Percentiles rank a stretch among this genome's conserved stretches.
Conservation (phyloP, 2,329 filamentous ascomycete genomes). For the Colletotrichum sp. region DNA sequence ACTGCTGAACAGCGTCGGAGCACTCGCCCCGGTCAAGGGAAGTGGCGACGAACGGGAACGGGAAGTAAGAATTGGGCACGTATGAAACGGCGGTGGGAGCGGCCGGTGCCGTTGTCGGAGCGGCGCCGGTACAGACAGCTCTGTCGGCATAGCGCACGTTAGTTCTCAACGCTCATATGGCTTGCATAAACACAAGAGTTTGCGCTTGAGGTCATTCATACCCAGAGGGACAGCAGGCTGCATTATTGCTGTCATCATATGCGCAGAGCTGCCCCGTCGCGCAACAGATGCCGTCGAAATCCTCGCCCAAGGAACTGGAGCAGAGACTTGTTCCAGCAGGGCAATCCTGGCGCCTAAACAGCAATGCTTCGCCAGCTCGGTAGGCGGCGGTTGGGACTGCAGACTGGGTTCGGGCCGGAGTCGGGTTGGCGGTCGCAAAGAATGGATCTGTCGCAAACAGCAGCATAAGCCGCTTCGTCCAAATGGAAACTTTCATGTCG, state of each 20-base stretch:
- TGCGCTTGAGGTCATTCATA: constrained; percentile 32
- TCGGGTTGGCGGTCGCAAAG: background rate
- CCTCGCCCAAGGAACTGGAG: constrained; percentile 47
- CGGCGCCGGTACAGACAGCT: constrained; percentile 61
- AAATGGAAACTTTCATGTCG: constrained; percentile 1
- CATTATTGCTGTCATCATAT: constrained; percentile 51
- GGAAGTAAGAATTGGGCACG: constrained; percentile 63
- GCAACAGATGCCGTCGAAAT: constrained; percentile 57
- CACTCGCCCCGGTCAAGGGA: constrained; percentile 59
- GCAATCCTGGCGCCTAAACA: constrained; percentile 37
- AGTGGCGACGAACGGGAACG: constrained; percentile 63
- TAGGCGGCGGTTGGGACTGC: background rate
- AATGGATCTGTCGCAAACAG: background rate
- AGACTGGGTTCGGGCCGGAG: background rate
- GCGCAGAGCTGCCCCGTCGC: constrained; percentile 54
- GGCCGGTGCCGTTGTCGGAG: constrained; percentile 44
- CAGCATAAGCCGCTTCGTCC: background rate
- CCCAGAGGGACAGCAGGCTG: constrained; percentile 61
- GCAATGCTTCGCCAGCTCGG: background rate
- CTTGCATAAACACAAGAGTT: background rate
- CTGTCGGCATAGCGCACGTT: constrained; percentile 32
- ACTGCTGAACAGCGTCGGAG: constrained; percentile 54
- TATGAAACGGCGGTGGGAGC: constrained; percentile 50
- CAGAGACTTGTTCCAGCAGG: constrained; percentile 57
- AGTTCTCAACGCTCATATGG: background rate